These are phyloP conservation scores for Rhodotorula mucilaginosa DNA, from an alignment of 1,284 basidiomycete species.

Conservation along the genomic window DNA sequence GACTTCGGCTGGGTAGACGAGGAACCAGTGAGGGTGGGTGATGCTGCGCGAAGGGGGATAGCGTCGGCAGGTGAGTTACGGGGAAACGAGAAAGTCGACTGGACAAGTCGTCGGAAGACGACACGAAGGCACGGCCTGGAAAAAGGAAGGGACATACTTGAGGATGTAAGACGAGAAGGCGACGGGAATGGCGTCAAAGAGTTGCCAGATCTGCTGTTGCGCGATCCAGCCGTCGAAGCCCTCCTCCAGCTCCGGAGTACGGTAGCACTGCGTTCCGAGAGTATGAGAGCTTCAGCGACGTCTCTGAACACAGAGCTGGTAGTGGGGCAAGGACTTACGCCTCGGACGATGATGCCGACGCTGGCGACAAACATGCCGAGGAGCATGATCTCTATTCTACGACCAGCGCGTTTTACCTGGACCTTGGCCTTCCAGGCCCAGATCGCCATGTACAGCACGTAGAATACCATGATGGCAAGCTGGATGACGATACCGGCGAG, in stretches of 20 bases:
- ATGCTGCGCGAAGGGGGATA: slow-evolving; percentile 1
- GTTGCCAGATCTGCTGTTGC: slow-evolving; percentile 9
- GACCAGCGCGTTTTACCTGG: not conserved
- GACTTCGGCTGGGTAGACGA: not conserved
- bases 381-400: slow-evolving; percentile 7
- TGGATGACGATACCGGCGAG: slow-evolving; percentile 51
- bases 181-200: slow-evolving; percentile 26
- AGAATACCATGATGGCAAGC: slow-evolving; percentile 46
- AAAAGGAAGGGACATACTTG: slow-evolving; percentile 14
- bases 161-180: slow-evolving; percentile 6
- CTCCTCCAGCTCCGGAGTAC: slow-evolving; percentile 26
- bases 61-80: too few relatives aligned
- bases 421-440: slow-evolving; percentile 2
- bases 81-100: too few relatives aligned
- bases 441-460: slow-evolving; percentile 44
- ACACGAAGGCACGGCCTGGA: not conserved
- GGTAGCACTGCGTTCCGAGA: slow-evolving; percentile 8
- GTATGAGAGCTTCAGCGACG: too few relatives aligned
- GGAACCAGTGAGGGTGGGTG: slow-evolving; percentile 29
- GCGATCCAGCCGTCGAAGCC: slow-evolving; percentile 27
- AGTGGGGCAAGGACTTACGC: not conserved
- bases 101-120: not conserved
- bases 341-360: slow-evolving; percentile 25
- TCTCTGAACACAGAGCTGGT: not conserved
- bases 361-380: slow-evolving; percentile 5